Evolutionary conservation across 1,284 basidiomycete genomes (phyloP).

Genomic region (Microstroma glucosiphilum): DNA sequence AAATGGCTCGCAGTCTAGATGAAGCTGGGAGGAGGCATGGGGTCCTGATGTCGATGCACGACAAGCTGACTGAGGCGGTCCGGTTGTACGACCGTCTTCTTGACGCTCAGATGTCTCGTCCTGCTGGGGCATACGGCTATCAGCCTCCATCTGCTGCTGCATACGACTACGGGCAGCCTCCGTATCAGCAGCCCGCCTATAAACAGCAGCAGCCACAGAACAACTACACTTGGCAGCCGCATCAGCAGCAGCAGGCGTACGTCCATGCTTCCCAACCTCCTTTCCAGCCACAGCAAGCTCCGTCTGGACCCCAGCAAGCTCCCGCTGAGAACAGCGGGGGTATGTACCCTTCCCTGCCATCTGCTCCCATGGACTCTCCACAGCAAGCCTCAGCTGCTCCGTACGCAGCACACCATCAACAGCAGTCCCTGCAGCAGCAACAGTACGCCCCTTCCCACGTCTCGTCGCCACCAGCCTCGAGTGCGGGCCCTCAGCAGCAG

Average conservation of each 20-base stretch:
- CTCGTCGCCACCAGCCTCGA: neutral
- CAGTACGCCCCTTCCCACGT: neutral
- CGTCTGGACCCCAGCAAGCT: neutral
- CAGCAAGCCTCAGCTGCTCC: neutral
- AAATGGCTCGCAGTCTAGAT: slow-evolving; percentile 74
- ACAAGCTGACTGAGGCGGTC: slow-evolving; percentile 83
- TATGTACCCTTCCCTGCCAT: neutral
- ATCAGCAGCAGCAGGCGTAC: neutral
- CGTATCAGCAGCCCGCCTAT: neutral
- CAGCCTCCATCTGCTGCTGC: neutral
- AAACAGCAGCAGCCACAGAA: neutral
- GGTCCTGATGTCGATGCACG: slow-evolving; percentile 83
- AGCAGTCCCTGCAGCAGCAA: neutral
- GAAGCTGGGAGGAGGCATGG: slow-evolving; percentile 81
- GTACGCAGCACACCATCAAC: neutral
- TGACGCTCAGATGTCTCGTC: slow-evolving; percentile 64
- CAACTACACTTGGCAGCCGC: neutral
- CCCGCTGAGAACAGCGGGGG: neutral
- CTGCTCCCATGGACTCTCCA: neutral
- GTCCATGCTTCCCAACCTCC: neutral
- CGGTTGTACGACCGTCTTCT: slow-evolving; percentile 80
- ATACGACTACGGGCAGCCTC: neutral
- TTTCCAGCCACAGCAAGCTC: slow-evolving; percentile 4
- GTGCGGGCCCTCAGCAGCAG: neutral
- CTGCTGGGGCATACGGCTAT: slow-evolving; percentile 8